Base-by-base conservation (phyloP, 495 filamentous ascomycete species). In the Cercophora newfieldiana region DNA sequence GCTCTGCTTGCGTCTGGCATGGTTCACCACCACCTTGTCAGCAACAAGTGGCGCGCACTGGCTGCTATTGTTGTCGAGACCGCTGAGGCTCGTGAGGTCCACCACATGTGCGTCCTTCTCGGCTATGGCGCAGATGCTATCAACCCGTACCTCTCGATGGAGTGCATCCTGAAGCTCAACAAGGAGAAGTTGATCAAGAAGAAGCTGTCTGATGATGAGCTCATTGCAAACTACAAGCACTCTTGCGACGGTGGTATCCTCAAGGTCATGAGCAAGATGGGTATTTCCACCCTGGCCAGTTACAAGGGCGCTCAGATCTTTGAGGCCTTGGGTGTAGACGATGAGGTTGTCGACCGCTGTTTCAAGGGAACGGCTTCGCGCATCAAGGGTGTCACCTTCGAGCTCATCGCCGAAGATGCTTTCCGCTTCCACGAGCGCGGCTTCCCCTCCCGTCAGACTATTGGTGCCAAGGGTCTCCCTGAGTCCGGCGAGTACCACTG, bases 231-330 rank as follows among this genome's bases (percentile, higher is more conserved):
- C 80, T 99, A 98, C 84, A 96, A 96, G 82, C 91, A 95, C 72
- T 99, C 95, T 54, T 96, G 92, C 72, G 96, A 98, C 71, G 95
- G 95, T 71, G 95, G 95, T 78, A 97, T 99, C 66, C 84, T 99
- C 64, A 99, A 99, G 82, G 95, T 99, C 74, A 99, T 99, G 95
- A 97, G 92, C 80, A 99, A 99, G 84, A 99, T 99, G 95, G 95
- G 95, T 80, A 99, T 99, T 71, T 99, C 95, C 12, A 99, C 95
- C 53, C 82, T 99, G 51, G 92, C 95, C 76, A 96, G 91, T 70
- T 99, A 99, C 84, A 99, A 99, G 83, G 95, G 95, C 76, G 95
- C 95, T 61, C 95, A 99, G 81, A 99, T 99, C 69, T 99, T 98
- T 68, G 95, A 99, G 75, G 95, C 96, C n/a, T 89, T 99, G 51